phyloP scores from a whole-genome alignment of 1,139 yeast species.

The Waltiozyma sp. region DNA sequence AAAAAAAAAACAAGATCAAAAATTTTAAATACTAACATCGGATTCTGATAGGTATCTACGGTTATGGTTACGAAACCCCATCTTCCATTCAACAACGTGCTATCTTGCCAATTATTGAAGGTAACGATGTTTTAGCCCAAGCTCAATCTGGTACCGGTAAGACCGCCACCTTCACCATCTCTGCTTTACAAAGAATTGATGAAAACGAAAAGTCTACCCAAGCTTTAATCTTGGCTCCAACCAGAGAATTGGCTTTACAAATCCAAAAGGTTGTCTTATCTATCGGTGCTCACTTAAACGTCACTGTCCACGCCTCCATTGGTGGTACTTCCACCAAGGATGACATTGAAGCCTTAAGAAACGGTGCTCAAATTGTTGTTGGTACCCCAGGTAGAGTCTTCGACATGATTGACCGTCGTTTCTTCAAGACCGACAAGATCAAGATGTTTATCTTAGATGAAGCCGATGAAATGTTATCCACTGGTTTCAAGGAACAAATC shows the following conservation, averaged over 20 bases:
- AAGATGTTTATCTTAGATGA: slow-evolving; percentile 98
- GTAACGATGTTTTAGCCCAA: slow-evolving; percentile 95
- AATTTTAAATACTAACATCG: not conserved
- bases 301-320: slow-evolving; percentile 94
- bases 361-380: slow-evolving; percentile 92
- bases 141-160: slow-evolving; percentile 99
- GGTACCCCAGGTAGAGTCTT: slow-evolving; percentile 99
- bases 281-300: slow-evolving; percentile 87
- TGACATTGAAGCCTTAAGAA: slow-evolving; percentile 84
- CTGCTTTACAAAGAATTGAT: slow-evolving; percentile 91
- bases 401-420: slow-evolving; percentile 94
- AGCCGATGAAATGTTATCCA: slow-evolving; percentile 96
- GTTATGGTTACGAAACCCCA: slow-evolving; percentile 96
- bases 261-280: slow-evolving; percentile 93
- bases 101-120: slow-evolving; percentile 90
- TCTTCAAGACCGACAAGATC: slow-evolving; percentile 77
- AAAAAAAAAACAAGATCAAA: not conserved
- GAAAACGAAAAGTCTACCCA: slow-evolving; percentile 58
- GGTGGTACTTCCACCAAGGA: slow-evolving; percentile 95
- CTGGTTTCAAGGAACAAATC: slow-evolving; percentile 97
- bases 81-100: slow-evolving; percentile 99
- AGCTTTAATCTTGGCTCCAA: slow-evolving; percentile 95
- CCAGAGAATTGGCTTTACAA: slow-evolving; percentile 97
- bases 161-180: slow-evolving; percentile 97
- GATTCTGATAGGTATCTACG: slow-evolving; percentile 52